Base-by-base conservation (phyloP, 805 yeast genomes). In the Candida argentea region DNA sequence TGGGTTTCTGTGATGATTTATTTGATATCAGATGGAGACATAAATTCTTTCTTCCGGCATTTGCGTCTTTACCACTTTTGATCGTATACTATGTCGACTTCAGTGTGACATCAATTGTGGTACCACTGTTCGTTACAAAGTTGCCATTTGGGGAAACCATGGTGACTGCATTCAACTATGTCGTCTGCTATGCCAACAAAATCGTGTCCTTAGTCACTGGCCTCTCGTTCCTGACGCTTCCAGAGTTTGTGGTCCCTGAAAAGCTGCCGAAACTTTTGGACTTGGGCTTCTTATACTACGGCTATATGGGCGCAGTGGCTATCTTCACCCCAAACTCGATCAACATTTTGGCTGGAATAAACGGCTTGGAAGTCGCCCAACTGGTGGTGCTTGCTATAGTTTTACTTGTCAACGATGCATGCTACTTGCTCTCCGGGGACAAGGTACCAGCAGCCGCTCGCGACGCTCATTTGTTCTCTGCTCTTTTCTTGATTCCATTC, bases 11-110 rank as follows among this genome's bases (percentile, higher is more conserved):
- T 26, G 98, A 91, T 53, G 98, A 91, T 58, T 64, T 91, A 43
- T 91, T 91, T 47, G 99, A 91, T 53, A 75, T 91, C 37, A 70
- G 95, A 42, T 91, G 99, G 99, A 68, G 99, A 48, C 95, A 91
- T 59, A 91, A 91, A 62, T 85, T 91, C 57, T 85, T 91, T 44
- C 50, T 91, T 39, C 99, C 99, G 0, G 95, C 95, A 1, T 73
- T 91, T 30, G 95, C 95, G 0, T 77, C 95, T 2, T 74, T 91
- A 24, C 99, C 99, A 4, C 63, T 91, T 42, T 64, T 91, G 33
- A 71, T 89, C 11, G 95, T 91, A 3, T 91, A 91, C 55, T 86
- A 83, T 42, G 85, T 87, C 32, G 96, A 91, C 53, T 89, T 84
- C 53, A 93, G 95, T 34, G 84, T 84, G 23, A 91, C 99, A 1